These are phyloP conservation scores for Monascus purpureus DNA, from an alignment of 495 filamentous ascomycete species.

Conservation along the genomic window DNA sequence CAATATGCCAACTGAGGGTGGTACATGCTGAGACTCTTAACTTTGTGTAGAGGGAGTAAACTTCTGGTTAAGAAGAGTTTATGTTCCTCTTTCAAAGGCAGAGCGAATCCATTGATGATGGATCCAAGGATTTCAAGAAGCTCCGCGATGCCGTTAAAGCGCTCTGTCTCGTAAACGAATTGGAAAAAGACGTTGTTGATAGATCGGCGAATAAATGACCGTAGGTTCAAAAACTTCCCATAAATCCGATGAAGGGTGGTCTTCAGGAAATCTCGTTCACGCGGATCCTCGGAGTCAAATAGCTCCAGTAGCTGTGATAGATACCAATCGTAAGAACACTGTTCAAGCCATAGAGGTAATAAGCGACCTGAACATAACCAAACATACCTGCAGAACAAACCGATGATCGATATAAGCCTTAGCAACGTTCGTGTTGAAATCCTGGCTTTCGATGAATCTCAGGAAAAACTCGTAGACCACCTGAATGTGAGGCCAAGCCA, in stretches of 20 bases:
- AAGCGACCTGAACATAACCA: too few species aligned
- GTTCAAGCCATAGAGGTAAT: too few species aligned
- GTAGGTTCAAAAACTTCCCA: slow-evolving; percentile 94
- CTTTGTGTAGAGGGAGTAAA: slow-evolving; percentile 88
- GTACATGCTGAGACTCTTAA: slow-evolving; percentile 99
- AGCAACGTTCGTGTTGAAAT: slow-evolving; percentile 99
- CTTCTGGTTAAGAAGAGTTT: slow-evolving; percentile 95
- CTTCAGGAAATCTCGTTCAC: slow-evolving; percentile 95
- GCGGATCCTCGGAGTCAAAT: slow-evolving; percentile 96
- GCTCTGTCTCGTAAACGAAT: slow-evolving; percentile 96
- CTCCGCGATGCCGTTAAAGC: slow-evolving; percentile 97
- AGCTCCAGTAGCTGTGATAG: slow-evolving; percentile 65
- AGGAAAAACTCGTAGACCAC: slow-evolving; percentile 99
- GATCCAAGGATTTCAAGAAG: slow-evolving; percentile 93
- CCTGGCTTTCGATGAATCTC: slow-evolving; percentile 96
- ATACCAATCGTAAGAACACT: background rate
- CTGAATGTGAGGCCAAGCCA: slow-evolving; percentile 98
- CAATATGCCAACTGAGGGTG: slow-evolving; percentile 97
- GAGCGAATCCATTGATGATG: slow-evolving; percentile 97
- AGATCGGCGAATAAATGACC: slow-evolving; percentile 92
- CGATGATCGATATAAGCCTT: slow-evolving; percentile 97
- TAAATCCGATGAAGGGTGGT: slow-evolving; percentile 97
- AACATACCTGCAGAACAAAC: slow-evolving; percentile 76
- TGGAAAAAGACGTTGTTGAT: slow-evolving; percentile 99
- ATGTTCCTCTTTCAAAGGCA: slow-evolving; percentile 97